phyloP scores from a whole-genome alignment of 2,329 filamentous ascomycete species.

The Fusarium sororula region DNA sequence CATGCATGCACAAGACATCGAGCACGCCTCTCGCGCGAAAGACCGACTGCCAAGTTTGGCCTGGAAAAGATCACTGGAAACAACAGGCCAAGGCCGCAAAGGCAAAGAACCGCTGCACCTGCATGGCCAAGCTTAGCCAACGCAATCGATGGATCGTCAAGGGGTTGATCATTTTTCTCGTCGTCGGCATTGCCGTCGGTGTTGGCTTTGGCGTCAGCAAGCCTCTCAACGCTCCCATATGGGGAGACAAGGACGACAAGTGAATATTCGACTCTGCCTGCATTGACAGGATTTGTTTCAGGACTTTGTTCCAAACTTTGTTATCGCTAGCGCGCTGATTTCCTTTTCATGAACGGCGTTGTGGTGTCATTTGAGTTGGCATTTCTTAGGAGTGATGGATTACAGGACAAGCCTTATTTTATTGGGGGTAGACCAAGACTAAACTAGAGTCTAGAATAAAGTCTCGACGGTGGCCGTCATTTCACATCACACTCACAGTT shows the following conservation, averaged over 20 bases:
- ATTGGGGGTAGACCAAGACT: conserved; percentile 4
- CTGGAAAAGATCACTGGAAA: conserved; percentile 68
- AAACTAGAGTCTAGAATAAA: conserved; percentile 32
- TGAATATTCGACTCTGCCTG: not conserved
- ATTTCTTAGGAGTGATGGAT: conserved; percentile 38
- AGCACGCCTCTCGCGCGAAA: conserved; percentile 46
- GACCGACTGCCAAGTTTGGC: conserved; percentile 67
- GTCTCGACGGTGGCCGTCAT: not conserved
- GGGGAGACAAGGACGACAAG: conserved; percentile 52
- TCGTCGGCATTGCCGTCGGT: conserved; percentile 63
- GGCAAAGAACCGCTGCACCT: conserved; percentile 60
- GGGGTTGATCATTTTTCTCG: conserved; percentile 56
- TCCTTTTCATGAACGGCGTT: conserved; percentile 44
- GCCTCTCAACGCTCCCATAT: conserved; percentile 67
- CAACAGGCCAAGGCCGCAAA: conserved; percentile 66
- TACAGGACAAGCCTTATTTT: conserved; percentile 35
- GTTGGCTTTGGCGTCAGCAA: conserved; percentile 70
- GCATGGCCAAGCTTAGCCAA: conserved; percentile 62
- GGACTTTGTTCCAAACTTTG: conserved; percentile 16
- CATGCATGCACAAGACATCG: conserved; percentile 46
- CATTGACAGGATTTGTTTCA: not conserved
- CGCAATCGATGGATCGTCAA: conserved; percentile 62
- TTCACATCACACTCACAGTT: not conserved
- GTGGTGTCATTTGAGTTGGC: conserved; percentile 35
- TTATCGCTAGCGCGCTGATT: conserved; percentile 34